Conservation (phyloP, 768 basidiomycete genomes). For the Solioccasus polychromus region DNA sequence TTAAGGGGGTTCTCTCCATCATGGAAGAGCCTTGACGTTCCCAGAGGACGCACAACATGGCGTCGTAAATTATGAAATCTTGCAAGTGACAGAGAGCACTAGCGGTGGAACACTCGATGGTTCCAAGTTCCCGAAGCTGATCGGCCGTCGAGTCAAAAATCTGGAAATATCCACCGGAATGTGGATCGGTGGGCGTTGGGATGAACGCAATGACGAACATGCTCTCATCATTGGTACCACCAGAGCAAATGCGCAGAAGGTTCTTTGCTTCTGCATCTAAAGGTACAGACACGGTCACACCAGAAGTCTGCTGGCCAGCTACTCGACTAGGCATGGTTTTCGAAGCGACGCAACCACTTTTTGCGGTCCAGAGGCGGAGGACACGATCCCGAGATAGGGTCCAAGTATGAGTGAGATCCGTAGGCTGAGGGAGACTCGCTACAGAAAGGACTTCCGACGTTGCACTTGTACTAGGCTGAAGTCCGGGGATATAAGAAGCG, state of each 20-base stretch:
- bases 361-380: constrained; percentile 80
- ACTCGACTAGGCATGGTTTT: constrained; percentile 46
- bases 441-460: constrained; percentile 67
- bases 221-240: constrained; percentile 44
- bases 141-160: constrained; percentile 57
- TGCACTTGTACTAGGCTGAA: constrained; percentile 44
- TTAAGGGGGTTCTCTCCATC: constrained; percentile 55
- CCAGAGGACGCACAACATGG: constrained; percentile 70
- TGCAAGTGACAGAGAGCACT: constrained; percentile 72
- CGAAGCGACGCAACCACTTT: constrained; percentile 68
- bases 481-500: constrained; percentile 60
- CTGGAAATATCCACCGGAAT: constrained; percentile 79
- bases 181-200: constrained; percentile 59
- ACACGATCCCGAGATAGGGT: constrained; percentile 85
- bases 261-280: constrained; percentile 61
- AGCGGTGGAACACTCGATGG: constrained; percentile 55
- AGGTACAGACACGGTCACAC: constrained; percentile 40
- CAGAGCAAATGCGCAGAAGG: constrained; percentile 62
- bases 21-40: constrained; percentile 75
- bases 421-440: constrained; percentile 71
- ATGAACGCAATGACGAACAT: constrained; percentile 70
- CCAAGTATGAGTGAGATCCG: constrained; percentile 73
- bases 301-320: constrained; percentile 30
- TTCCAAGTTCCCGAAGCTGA: constrained; percentile 54
- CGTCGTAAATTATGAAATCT: constrained; percentile 62